phyloP scores from a whole-genome alignment of 306 rosid species.

The Gastrolobium bilobum region DNA sequence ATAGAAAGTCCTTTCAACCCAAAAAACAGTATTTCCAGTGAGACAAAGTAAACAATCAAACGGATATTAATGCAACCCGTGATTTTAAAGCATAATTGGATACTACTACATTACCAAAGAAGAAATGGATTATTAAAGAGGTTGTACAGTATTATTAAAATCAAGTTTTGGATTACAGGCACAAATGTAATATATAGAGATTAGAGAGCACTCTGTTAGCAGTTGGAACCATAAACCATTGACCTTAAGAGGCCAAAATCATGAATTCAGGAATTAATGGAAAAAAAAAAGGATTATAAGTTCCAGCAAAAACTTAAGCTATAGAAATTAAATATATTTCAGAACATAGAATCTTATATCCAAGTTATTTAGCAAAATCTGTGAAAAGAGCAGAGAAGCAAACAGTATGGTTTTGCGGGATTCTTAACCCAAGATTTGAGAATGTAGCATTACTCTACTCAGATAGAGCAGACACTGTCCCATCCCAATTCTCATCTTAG shows the following conservation, averaged over 20 bases:
- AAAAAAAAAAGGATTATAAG: neutral
- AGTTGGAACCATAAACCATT: conserved; percentile 22
- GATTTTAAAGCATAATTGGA: conserved; percentile 4
- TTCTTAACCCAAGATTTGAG: conserved; percentile 24
- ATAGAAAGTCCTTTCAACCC: conserved; percentile 17
- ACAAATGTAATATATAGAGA: neutral
- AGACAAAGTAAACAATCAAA: conserved; percentile 23
- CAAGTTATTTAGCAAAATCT: conserved; percentile 28
- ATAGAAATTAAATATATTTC: conserved; percentile 23
- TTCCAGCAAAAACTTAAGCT: conserved; percentile 30
- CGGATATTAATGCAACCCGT: neutral
- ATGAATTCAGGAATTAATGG: neutral
- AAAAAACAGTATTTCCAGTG: conserved; percentile 21
- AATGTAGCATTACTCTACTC: neutral
- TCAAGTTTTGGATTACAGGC: conserved; percentile 7
- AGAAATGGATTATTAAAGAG: conserved; percentile 20
- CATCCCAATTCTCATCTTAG: conserved; percentile 7
- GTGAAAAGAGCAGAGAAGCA: conserved; percentile 42
- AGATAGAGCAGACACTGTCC: conserved; percentile 10
- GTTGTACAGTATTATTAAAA: conserved; percentile 9
- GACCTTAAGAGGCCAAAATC: neutral
- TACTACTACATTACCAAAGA: conserved; percentile 3
- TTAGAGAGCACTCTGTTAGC: conserved; percentile 24
- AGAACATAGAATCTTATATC: conserved; percentile 24
- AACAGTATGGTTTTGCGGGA: conserved; percentile 9